Conservation (phyloP, 2,329 filamentous ascomycete genomes). For the Fusarium newnesense region DNA sequence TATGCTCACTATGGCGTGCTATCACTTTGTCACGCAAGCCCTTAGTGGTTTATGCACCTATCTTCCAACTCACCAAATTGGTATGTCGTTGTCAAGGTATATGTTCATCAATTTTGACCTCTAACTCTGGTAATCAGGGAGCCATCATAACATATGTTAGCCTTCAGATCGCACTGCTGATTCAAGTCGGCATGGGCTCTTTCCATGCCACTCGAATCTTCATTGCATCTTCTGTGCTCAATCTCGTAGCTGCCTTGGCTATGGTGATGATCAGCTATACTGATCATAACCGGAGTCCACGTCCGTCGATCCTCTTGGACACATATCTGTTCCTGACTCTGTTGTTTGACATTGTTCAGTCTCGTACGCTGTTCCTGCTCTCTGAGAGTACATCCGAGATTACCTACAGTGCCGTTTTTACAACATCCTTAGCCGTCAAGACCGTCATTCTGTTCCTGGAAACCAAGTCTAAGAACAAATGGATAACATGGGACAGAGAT, state of each 20-base stretch:
- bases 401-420: slow-evolving; percentile 47
- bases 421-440: slow-evolving; percentile 49
- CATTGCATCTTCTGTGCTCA: slow-evolving; percentile 22
- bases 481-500: slow-evolving; percentile 48
- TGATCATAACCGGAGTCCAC: slow-evolving; percentile 51
- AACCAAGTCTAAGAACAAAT: slow-evolving; percentile 50
- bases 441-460: slow-evolving; percentile 50
- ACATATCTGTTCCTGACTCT: slow-evolving; percentile 54
- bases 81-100: neutral
- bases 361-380: slow-evolving; percentile 55
- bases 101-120: neutral
- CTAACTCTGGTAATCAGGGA: neutral
- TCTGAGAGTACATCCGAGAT: slow-evolving; percentile 20
- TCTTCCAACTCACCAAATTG: slow-evolving; percentile 43
- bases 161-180: neutral
- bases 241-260: slow-evolving; percentile 44
- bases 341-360: slow-evolving; percentile 55
- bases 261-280: slow-evolving; percentile 44
- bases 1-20: slow-evolving; percentile 48
- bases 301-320: slow-evolving; percentile 56
- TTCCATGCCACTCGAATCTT: neutral
- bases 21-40: slow-evolving; percentile 44
- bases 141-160: neutral
- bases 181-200: neutral
- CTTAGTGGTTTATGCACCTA: slow-evolving; percentile 47